phyloP scores from a whole-genome alignment of 2,329 filamentous ascomycete species.

The Ophiostoma quercus region DNA sequence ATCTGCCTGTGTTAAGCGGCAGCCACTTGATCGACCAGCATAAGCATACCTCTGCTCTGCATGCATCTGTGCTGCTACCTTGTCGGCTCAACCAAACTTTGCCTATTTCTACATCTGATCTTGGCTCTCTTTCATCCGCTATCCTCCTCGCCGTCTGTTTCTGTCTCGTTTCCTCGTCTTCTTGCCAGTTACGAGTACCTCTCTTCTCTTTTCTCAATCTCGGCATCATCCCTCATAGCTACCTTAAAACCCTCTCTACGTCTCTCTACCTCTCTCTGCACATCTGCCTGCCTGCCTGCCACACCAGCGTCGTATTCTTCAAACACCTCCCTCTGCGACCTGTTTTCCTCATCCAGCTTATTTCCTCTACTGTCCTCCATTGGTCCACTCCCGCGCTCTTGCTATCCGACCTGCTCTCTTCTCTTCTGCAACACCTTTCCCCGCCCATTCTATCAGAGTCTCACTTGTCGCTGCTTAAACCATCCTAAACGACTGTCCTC shows the following conservation, averaged over 20 bases:
- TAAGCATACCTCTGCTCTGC: slow-evolving; percentile 7
- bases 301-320: slow-evolving; percentile 1
- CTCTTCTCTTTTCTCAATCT: neutral
- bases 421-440: neutral
- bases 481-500: neutral
- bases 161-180: neutral
- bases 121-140: neutral
- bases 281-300: neutral
- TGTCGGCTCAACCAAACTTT: slow-evolving; percentile 16
- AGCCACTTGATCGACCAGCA: slow-evolving; percentile 12
- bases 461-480: neutral
- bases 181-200: neutral
- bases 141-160: neutral
- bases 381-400: slow-evolving; percentile 4
- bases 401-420: neutral
- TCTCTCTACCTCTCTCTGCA: neutral
- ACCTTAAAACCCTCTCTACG: neutral
- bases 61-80: slow-evolving; percentile 14
- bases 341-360: neutral
- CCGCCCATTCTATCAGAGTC: neutral
- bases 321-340: neutral
- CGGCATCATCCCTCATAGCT: neutral
- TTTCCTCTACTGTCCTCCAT: neutral
- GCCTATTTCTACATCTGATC: slow-evolving; percentile 7
- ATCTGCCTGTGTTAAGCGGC: neutral